Evolutionary conservation across 768 basidiomycete genomes (phyloP), one percentile per base, ranked within the genome.

Genomic region (Vararia minispora): DNA sequence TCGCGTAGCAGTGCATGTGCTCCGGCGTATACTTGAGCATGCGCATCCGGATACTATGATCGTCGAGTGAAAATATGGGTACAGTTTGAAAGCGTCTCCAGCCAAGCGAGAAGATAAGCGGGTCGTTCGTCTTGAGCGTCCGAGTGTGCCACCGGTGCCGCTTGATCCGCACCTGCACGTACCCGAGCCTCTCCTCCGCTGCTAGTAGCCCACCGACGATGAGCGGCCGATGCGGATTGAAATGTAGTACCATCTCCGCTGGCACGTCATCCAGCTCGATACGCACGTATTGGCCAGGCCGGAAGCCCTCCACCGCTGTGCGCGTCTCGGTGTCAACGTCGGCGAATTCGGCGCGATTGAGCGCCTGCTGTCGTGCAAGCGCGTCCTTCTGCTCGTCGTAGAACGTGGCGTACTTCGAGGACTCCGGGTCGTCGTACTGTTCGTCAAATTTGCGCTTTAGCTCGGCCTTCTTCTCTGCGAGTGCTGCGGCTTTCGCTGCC

Each of bases 11-110:
- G 56, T 99, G 95, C 95, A 94, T 97, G 54, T 99, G 95, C 61
- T 99, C 95, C 0, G 95, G 95, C 1, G 95, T 97, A 57, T 99
- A 99, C 63, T 99, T 99, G 63, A 99, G 83, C 82, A 98, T 86
- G 25, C 95, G 88, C 80, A 97, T 95, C 13, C 95, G 85, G 49
- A 97, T 94, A 8, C 85, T 89, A 55, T 95, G 92, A 59, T 99
- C 95, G 56, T 99, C 95, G 16, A 99, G 66, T 14, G 90, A 90
- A 61, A 97, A 99, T 46, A 97, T 82, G 2, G 95, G 95, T 5
- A 94, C 66, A 0, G 76, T 83, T 58, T 99, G 95, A 68, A 98
- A 99, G 25, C 95, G 72, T 34, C 95, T 66, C 95, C 95, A 99
- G 13, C 95, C 95, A n/a, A 98, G 65, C 1, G 91, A 95, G 61